Conservation (phyloP, 495 filamentous ascomycete species). For the Ramalina intermedia region DNA sequence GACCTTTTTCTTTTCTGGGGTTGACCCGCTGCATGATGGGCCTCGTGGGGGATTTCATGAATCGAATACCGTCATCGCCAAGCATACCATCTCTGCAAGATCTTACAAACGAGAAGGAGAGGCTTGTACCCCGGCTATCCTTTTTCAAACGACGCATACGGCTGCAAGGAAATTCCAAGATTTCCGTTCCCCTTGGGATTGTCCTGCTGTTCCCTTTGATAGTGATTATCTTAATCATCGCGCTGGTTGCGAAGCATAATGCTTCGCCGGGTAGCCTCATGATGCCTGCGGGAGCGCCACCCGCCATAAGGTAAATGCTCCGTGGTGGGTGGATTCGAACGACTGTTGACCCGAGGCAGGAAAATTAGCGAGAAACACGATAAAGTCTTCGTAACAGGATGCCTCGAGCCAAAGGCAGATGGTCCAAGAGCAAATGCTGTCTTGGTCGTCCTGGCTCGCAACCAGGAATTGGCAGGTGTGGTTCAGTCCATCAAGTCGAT, state of each 20-base stretch:
- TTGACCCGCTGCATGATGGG: slow-evolving; percentile 31
- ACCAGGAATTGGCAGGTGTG: slow-evolving; percentile 93
- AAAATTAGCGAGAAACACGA: slow-evolving; percentile 97
- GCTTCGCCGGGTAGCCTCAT: slow-evolving; percentile 67
- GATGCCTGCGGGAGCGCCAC: slow-evolving; percentile 81
- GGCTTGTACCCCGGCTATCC: slow-evolving; percentile 46
- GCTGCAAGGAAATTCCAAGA: slow-evolving; percentile 82
- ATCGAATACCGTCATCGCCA: slow-evolving; percentile 48
- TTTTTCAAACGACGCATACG: slow-evolving; percentile 83
- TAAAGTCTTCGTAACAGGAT: slow-evolving; percentile 89
- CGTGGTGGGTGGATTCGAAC: not conserved
- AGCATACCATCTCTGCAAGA: slow-evolving; percentile 46
- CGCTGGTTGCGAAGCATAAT: slow-evolving; percentile 83
- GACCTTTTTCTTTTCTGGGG: not conserved
- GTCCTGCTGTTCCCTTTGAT: slow-evolving; percentile 87
- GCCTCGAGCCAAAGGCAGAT: slow-evolving; percentile 53
- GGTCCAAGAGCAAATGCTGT: slow-evolving; percentile 77
- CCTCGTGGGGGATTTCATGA: slow-evolving; percentile 46
- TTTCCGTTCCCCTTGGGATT: slow-evolving; percentile 86
- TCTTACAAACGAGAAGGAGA: slow-evolving; percentile 38
- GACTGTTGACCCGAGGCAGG: slow-evolving; percentile 29
- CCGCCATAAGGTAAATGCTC: slow-evolving; percentile 65
- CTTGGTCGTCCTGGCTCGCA: slow-evolving; percentile 89
- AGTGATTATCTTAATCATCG: slow-evolving; percentile 77
- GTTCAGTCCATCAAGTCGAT: slow-evolving; percentile 95